Evolutionary conservation across 108 stramenopile species (phyloP), one percentile per base, ranked within the genome.

Genomic region (Mayamaea pseudoterrestris): DNA sequence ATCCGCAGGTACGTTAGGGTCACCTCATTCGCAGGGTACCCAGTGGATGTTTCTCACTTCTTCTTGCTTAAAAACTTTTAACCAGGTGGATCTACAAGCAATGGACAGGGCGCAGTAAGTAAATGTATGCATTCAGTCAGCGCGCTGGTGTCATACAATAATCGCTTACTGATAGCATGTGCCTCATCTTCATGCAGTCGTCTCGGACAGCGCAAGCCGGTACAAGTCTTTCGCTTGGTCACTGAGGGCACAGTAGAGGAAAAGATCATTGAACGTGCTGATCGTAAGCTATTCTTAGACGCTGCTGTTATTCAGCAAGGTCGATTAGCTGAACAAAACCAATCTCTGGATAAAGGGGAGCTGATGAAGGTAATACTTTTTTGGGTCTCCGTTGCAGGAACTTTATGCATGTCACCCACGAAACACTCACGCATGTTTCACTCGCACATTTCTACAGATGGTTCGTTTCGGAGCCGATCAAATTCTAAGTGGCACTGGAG

Each of bases 301-400:
- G 97, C 98, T 17, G 96, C 95, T 21, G 97, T 99, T 23, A 96
- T 99, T 60, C 97, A 99, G 71, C 97, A 96, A 65, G 95, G 90
- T 5, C 73, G 93, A 22, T 62, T 98, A 14, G 84, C 87, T 13
- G 93, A 98, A 53, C 81, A 94, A 55, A 69, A 93, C 66, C 60
- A 74, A 17, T 67, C 78, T 16, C 61, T 95, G 30, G 76, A 73
- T 60, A 93, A 96, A 68, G 80, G 78, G 23, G 98, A 99, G 43
- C 72, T 99, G 25, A 93, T 96, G 96, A 76, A 88, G 50, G n/a
- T n/a, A n/a, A n/a, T n/a, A n/a, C n/a, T n/a, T n/a, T n/a, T n/a
- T n/a, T n/a, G n/a, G n/a, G n/a, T n/a, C n/a, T n/a, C n/a, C n/a
- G n/a, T n/a, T n/a, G n/a, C n/a, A n/a, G n/a, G n/a, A n/a, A n/a